These are phyloP conservation scores for Boletellus ananas DNA, from an alignment of 768 basidiomycete genomes.

Conservation along the genomic window DNA sequence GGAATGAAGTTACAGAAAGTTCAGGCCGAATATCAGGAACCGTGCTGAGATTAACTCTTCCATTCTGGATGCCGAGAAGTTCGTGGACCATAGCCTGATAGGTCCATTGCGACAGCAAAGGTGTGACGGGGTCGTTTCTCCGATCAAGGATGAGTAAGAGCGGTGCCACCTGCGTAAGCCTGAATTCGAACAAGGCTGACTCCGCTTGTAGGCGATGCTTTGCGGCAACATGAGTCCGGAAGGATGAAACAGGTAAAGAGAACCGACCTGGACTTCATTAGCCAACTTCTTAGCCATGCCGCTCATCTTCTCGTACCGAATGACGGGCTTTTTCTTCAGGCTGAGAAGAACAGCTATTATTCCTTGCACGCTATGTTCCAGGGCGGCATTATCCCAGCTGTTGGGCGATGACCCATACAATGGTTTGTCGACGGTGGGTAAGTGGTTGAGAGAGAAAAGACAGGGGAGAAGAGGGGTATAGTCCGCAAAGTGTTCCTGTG, in stretches of 20 bases:
- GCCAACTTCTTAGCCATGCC: constrained; percentile 89
- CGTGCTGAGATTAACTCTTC: constrained; percentile 77
- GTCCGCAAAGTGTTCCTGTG: constrained; percentile 96
- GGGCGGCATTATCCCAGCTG: constrained; percentile 68
- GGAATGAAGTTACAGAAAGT: constrained; percentile 56
- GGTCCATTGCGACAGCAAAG: constrained; percentile 95
- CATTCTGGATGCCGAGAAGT: constrained; percentile 88
- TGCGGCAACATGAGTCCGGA: constrained; percentile 7
- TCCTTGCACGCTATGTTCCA: constrained; percentile 76
- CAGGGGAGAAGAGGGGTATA: constrained; percentile 84
- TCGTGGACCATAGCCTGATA: constrained; percentile 99
- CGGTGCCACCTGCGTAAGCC: constrained; percentile 83
- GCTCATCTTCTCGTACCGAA: constrained; percentile 93
- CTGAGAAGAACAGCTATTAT: constrained; percentile 85
- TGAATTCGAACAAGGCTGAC: constrained; percentile 86
- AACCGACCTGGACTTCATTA: constrained; percentile 70
- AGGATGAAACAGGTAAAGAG: background rate
- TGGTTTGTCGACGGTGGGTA: constrained; percentile 56
- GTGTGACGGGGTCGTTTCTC: constrained; percentile 95
- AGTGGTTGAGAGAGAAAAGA: constrained; percentile 83
- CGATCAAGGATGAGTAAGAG: constrained; percentile 90
- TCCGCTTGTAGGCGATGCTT: constrained; percentile 81
- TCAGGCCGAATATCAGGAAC: constrained; percentile 88
- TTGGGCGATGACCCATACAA: constrained; percentile 71
- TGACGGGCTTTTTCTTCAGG: constrained; percentile 92